A percentile compares a stretch with the other conserved stretches of the same genome.
Conservation (phyloP, 163 green algal genomes). For the Volvox carteri region DNA sequence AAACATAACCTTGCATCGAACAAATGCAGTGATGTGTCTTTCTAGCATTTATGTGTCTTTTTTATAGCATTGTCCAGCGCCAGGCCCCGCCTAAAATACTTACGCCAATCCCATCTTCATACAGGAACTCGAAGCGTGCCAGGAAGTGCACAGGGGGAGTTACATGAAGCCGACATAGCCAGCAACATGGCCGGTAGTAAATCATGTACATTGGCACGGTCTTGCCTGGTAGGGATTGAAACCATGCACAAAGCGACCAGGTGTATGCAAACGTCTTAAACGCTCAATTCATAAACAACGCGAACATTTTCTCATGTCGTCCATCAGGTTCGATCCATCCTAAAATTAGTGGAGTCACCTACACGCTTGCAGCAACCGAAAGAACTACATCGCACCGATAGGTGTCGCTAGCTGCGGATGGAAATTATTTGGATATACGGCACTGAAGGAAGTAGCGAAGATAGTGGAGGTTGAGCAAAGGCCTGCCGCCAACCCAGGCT, state of each 20-base stretch:
- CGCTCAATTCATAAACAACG: neutral
- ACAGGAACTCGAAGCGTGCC: constrained; percentile 53
- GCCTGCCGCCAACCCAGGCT: too few relatives aligned
- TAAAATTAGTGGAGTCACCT: neutral
- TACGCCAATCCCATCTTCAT: constrained; percentile 47
- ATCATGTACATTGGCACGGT: constrained; percentile 16
- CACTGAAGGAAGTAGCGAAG: too few relatives aligned
- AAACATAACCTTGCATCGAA: neutral
- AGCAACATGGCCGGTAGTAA: constrained; percentile 26
- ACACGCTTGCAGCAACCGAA: neutral
- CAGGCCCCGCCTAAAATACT: neutral
- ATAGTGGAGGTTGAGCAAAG: too few relatives aligned
- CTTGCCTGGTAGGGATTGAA: constrained; percentile 19
- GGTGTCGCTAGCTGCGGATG: too few relatives aligned
- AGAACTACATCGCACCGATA: neutral
- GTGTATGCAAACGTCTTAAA: too few relatives aligned
- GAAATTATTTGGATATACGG: too few relatives aligned
- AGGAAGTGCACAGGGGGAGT: constrained; percentile 39
- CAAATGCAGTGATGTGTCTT: neutral
- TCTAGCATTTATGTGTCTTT: neutral
- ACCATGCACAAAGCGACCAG: too few relatives aligned
- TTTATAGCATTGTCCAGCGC: neutral
- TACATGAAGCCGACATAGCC: constrained; percentile 11
- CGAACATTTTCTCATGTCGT: neutral
- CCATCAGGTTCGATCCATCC: neutral